phyloP scores from a whole-genome alignment of 495 filamentous ascomycete genomes.

The Xeromyces bisporus region DNA sequence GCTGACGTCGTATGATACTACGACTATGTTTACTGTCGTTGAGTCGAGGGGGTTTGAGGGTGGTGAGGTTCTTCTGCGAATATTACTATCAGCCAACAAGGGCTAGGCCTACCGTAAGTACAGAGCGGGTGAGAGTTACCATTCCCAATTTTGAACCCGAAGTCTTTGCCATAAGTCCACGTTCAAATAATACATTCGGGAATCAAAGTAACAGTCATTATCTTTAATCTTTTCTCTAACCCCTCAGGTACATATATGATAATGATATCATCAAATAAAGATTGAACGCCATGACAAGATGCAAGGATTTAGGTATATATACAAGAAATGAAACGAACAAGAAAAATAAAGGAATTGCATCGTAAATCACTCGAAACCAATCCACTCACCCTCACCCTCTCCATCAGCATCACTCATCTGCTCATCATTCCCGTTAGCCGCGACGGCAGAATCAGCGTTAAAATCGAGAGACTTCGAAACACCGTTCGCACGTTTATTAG shows the following conservation, averaged over 20 bases:
- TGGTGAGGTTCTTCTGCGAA: no score
- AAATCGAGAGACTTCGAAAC: slow-evolving; percentile 14
- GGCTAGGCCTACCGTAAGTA: no score
- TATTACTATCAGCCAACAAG: no score
- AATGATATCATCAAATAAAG: slow-evolving; percentile 11
- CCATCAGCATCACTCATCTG: slow-evolving; percentile 19
- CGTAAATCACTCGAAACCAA: slow-evolving; percentile 22
- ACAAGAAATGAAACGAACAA: slow-evolving; percentile 8
- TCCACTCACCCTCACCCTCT: slow-evolving; percentile 22
- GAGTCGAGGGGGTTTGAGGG: no score
- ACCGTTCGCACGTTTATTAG: slow-evolving; percentile 15
- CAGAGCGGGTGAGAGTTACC: no score
- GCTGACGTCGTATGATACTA: no score
- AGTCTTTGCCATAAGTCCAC: no score
- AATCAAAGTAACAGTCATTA: no score
- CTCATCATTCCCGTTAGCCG: slow-evolving; percentile 13
- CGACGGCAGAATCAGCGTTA: slow-evolving; percentile 5
- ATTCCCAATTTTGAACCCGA: no score
- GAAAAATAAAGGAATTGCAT: slow-evolving; percentile 10
- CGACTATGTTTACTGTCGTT: no score
- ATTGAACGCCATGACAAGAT: slow-evolving; percentile 30
- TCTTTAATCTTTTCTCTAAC: slow-evolving; percentile 9
- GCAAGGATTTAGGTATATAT: slow-evolving; percentile 12
- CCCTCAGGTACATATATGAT: no score
- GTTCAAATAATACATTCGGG: no score